Conservation (phyloP, 495 filamentous ascomycete species). For the Aspergillus heteromorphus region DNA sequence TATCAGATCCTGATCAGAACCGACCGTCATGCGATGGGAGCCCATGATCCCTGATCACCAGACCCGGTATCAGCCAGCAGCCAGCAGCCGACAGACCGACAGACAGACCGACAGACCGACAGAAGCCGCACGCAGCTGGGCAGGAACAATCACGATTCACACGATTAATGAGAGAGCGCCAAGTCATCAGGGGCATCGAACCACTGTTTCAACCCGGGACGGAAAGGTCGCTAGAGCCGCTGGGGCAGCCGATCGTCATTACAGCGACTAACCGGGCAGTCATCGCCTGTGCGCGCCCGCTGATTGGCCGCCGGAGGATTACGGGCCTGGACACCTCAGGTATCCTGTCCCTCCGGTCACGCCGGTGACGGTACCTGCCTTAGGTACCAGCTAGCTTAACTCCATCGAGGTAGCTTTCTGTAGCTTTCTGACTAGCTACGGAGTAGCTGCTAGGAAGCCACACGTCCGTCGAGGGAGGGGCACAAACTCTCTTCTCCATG, state of each 20-base stretch:
- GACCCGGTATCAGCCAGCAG: neutral
- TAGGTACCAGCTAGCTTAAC: no score
- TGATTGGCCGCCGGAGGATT: slow-evolving; percentile 2
- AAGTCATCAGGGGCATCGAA: slow-evolving; percentile 15
- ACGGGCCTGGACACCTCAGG: slow-evolving; percentile 2
- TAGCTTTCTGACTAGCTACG: no score
- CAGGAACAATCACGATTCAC: neutral
- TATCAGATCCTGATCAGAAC: no score
- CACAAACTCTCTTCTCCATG: no score
- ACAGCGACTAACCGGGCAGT: slow-evolving; percentile 5
- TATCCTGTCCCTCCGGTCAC: neutral
- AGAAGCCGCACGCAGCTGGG: neutral
- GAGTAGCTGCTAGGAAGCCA: no score
- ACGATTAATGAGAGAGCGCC: slow-evolving; percentile 3
- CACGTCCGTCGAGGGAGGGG: no score
- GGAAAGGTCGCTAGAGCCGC: slow-evolving; percentile 12
- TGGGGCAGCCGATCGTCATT: slow-evolving; percentile 18
- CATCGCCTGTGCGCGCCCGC: neutral
- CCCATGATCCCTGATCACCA: no score
- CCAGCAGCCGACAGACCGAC: no score
- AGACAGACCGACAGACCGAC: no score
- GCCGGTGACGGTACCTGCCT: neutral
- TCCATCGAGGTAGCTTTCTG: no score
- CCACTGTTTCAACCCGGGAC: slow-evolving; percentile 16
- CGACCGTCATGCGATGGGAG: no score